phyloP scores from a whole-genome alignment of 768 basidiomycete species.

The Coprinellus aureogranulatus region DNA sequence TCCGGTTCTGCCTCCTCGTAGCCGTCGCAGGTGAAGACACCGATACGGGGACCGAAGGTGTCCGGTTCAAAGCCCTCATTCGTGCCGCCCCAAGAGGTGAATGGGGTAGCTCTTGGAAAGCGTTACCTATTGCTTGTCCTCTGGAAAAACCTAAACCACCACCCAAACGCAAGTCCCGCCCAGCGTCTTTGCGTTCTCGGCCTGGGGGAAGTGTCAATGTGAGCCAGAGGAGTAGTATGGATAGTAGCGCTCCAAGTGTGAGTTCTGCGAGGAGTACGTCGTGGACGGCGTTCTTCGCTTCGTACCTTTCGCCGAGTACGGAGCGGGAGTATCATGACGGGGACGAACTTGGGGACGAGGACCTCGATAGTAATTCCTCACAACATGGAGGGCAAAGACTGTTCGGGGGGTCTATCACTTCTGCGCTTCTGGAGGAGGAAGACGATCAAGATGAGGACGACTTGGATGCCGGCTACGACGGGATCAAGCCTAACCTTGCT shows the following conservation, averaged over 20 bases:
- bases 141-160: conserved; percentile 47
- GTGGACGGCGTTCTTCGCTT: conserved; percentile 42
- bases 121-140: conserved; percentile 56
- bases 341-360: conserved; percentile 43
- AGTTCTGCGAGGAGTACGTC: background rate
- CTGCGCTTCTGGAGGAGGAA: too few species aligned
- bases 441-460: too few species aligned
- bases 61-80: conserved; percentile 50
- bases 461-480: conserved; percentile 44
- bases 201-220: background rate
- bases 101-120: conserved; percentile 71
- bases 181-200: too few species aligned
- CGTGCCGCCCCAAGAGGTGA: conserved; percentile 61
- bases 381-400: conserved; percentile 4
- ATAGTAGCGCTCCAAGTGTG: background rate
- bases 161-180: too few species aligned
- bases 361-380: conserved; percentile 20
- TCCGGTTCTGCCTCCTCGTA: conserved; percentile 83
- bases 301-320: conserved; percentile 23
- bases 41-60: conserved; percentile 48
- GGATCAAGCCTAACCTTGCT: conserved; percentile 42
- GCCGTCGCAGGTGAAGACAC: conserved; percentile 55
- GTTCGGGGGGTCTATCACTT: background rate
- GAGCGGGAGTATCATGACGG: conserved; percentile 61
- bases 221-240: background rate